A percentile compares a stretch with the other conserved stretches of the same genome.
Evolutionary conservation across 805 yeast species (phyloP).

Genomic region (Ogataea paradorogensis): DNA sequence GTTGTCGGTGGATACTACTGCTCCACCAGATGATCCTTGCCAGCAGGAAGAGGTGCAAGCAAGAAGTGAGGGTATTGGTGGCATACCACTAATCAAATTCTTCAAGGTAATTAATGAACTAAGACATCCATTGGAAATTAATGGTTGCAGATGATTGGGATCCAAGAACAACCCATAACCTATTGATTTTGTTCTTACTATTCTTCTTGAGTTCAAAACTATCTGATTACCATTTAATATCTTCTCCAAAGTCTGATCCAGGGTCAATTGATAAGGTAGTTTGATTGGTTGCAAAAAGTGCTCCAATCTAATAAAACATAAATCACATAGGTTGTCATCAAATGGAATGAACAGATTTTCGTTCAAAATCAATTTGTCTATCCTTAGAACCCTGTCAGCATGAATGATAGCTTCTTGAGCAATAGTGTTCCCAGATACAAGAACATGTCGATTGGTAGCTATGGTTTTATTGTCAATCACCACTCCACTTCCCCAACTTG

Average conservation of each 20-base stretch:
- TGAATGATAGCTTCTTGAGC: slow-evolving; percentile 20
- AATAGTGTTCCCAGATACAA: slow-evolving; percentile 11
- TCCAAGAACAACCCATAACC: slow-evolving; percentile 42
- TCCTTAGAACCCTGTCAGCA: background rate
- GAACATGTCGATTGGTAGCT: slow-evolving; percentile 43
- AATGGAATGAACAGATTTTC: slow-evolving; percentile 31
- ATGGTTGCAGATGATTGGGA: slow-evolving; percentile 25
- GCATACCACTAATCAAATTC: slow-evolving; percentile 7
- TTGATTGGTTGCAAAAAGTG: background rate
- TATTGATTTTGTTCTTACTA: slow-evolving; percentile 26
- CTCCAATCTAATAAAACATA: slow-evolving; percentile 36
- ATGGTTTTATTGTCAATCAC: slow-evolving; percentile 32
- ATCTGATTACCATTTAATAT: background rate
- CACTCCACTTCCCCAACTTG: slow-evolving; percentile 45
- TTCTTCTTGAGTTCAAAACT: background rate
- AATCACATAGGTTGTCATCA: slow-evolving; percentile 30
- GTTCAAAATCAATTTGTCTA: slow-evolving; percentile 8
- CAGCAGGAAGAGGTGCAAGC: slow-evolving; percentile 44
- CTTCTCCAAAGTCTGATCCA: background rate
- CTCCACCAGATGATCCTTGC: slow-evolving; percentile 54
- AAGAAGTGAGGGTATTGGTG: slow-evolving; percentile 22
- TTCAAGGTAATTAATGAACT: slow-evolving; percentile 20
- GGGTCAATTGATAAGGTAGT: background rate
- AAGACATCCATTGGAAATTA: slow-evolving; percentile 35
- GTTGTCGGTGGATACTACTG: slow-evolving; percentile 27